These are phyloP conservation scores for Diplosphaera chodatii DNA, from an alignment of 139 green algal species.

Conservation along the genomic window DNA sequence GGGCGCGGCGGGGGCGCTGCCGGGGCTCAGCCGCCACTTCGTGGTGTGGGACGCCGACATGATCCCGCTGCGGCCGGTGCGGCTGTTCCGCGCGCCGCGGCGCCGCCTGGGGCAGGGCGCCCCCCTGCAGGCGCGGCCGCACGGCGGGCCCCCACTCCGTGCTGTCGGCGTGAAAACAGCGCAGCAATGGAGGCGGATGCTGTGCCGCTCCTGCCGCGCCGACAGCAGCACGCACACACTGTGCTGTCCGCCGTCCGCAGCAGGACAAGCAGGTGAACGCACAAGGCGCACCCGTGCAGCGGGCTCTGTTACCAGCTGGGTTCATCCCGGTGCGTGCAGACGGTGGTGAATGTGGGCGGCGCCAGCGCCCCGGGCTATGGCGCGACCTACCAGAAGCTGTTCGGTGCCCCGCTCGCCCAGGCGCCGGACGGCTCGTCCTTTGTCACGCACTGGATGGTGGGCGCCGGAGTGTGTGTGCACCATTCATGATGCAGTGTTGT, in stretches of 20 bases:
- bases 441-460: slow-evolving; percentile 47
- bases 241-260: too few species aligned
- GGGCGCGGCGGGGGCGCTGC: slow-evolving; percentile 20
- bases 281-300: too few species aligned
- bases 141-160: too few species aligned
- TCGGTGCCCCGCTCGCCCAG: slow-evolving; percentile 4
- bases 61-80: slow-evolving; percentile 28
- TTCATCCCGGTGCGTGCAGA: background rate
- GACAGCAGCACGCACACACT: too few species aligned
- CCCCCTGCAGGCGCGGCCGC: too few species aligned
- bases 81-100: slow-evolving; percentile 4
- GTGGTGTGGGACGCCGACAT: slow-evolving; percentile 54
- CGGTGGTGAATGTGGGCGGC: background rate
- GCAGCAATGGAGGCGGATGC: too few species aligned
- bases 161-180: too few species aligned
- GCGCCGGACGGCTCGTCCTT: slow-evolving; percentile 46
- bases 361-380: background rate
- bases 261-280: background rate
- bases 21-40: slow-evolving; percentile 27
- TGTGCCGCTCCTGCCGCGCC: too few species aligned
- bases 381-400: background rate
- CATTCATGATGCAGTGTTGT: too few species aligned
- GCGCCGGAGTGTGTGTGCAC: too few species aligned
- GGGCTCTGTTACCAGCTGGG: too few species aligned
- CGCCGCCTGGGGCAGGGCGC: too few species aligned